Evolutionary conservation across 2,329 filamentous ascomycete species (phyloP), one percentile per base, ranked within the genome.

Genomic region (Colletotrichum lindemuthianum): DNA sequence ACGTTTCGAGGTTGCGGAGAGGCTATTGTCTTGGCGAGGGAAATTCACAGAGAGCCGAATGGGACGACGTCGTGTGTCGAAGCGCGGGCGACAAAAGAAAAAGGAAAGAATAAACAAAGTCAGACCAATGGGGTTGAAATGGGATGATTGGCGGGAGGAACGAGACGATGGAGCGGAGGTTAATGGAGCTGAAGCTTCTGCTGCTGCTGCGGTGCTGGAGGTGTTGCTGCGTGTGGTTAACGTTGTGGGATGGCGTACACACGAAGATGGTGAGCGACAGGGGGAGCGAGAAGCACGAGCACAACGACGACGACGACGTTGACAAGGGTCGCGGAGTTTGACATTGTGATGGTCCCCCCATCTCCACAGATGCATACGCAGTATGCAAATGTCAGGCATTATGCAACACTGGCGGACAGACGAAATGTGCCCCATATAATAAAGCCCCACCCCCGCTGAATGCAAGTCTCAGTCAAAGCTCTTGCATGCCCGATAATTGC

Each of bases 381-480:
- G 59, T 64, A 60, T 64, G 61, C 61, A 60, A 9, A 50, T 65
- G 61, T 51, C 50, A 65, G 61, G 40, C 58, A 60, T n/a, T 60
- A 64, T 60, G 56, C 39, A 64, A 36, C 9, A 50, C 33, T 24
- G 33, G n/a, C 60, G 33, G 8, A 11, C 12, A 16, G 3, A 7
- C 12, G 37, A 15, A 44, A 24, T 24, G 5, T 24, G 24, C 24
- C 24, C 4, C 24, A 24, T 24, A 24, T 24, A 5, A 24, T 24
- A 5, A 5, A 5, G 2, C 24, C 24, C 61, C 57, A 24, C 57
- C 61, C 61, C 57, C 61, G 57, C 44, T 47, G 10, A 4, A 47
- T 65, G 61, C 61, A 59, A 44, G 60, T 63, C 55, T 63, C 36
- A 53, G 49, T 63, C 24, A 24, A 8, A 13, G 41, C 13, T 12